phyloP scores from a whole-genome alignment of 2,329 filamentous ascomycete species.

The Chalara sp. region DNA sequence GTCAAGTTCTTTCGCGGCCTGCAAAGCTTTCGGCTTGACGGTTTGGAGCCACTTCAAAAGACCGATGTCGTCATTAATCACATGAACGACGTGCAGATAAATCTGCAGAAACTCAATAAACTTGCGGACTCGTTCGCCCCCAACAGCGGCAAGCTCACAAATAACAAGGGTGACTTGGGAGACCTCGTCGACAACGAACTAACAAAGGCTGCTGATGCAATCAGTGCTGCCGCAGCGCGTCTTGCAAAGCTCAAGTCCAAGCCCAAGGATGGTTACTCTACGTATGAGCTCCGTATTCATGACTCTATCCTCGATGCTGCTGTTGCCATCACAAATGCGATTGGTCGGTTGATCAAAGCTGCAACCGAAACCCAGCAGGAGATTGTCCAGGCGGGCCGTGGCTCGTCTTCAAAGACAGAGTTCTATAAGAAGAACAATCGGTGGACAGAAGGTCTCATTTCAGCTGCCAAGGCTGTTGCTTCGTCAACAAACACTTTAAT shows the following conservation, averaged over 20 bases:
- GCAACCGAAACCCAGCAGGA: constrained; percentile 90
- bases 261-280: constrained; percentile 90
- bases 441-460: constrained; percentile 97
- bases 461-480: constrained; percentile 92
- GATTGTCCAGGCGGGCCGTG: constrained; percentile 89
- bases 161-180: constrained; percentile 76
- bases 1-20: constrained; percentile 93
- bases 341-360: constrained; percentile 89
- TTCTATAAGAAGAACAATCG: constrained; percentile 99
- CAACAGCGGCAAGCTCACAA: constrained; percentile 73
- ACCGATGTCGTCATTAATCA: constrained; percentile 96
- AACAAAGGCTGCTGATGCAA: constrained; percentile 89
- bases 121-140: constrained; percentile 87
- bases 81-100: constrained; percentile 93
- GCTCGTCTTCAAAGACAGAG: constrained; percentile 77
- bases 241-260: constrained; percentile 92
- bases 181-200: constrained; percentile 90
- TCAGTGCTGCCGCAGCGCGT: constrained; percentile 83
- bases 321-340: constrained; percentile 87
- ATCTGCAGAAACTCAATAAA: constrained; percentile 89
- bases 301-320: constrained; percentile 92
- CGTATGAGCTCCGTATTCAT: constrained; percentile 93
- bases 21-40: constrained; percentile 88
- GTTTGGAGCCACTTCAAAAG: constrained; percentile 84
- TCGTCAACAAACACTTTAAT: constrained; percentile 92